Base-by-base conservation (phyloP, 148 eudicot genomes). In the Rhododendron vialii region DNA sequence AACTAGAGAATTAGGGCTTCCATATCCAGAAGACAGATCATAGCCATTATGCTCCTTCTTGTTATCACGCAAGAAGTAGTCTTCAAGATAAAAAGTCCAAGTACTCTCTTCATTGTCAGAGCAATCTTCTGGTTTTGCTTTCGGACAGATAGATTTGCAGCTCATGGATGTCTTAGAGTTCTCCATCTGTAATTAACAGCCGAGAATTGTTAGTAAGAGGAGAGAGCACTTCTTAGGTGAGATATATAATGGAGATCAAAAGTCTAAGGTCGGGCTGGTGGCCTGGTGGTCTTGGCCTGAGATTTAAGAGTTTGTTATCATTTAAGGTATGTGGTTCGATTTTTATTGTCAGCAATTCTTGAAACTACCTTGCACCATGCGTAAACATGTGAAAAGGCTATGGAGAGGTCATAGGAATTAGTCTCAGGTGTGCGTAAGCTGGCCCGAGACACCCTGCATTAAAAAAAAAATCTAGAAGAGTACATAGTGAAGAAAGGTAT, bases 11-110 rank as follows among this genome's bases (percentile, higher is more conserved):
- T 22, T 22, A 1, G 67, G 75, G 75, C 43, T 67, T 67, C 28
- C 65, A 51, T 33, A 2, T 22, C 26, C 87, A 30, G 73, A 48
- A 75, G 88, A 86, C 43, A 53, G 78, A 89, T n/a, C 45, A 59
- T 53, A 43, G 73, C 67, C 85, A 1, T 85, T 63, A 63, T 63
- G 59, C 8, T 89, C 81, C 35, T 87, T 71, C 61, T 55, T 55
- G 12, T 78, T 47, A 33, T 81, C 63, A 35, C 87, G 63, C 84
- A 43, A 18, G 80, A 91, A 91, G 26, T 85, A 91, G 26, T 85
- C 88, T 81, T 89, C 89, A 28, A 91, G 65, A 78, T 91, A 91
- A 78, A 53, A 88, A 53, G 90, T 91, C 93, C 91, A 91, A 35
- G 89, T 87, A 86, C 90, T 89, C 67, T 88, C 91, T 57, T 89